phyloP scores from a whole-genome alignment of 352 stramenopile genomes.

The Phytophthora ohioensis region DNA sequence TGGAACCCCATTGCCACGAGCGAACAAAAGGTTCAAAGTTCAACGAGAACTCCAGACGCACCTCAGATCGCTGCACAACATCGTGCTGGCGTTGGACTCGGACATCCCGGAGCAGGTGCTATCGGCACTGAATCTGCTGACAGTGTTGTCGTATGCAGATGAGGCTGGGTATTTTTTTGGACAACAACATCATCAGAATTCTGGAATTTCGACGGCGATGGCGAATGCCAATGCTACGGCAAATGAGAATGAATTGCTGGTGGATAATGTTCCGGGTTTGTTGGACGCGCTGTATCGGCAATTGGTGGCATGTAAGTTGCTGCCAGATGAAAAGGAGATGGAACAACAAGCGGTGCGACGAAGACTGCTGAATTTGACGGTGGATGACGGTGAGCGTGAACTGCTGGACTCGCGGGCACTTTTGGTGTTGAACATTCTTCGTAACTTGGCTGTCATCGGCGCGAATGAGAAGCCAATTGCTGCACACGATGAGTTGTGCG shows the following conservation, averaged over 20 bases:
- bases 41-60: constrained; percentile 53
- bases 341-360: constrained; percentile 27
- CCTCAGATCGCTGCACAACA: constrained; percentile 68
- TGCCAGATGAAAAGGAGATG: constrained; percentile 45
- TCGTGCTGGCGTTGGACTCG: constrained; percentile 81
- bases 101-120: constrained; percentile 61
- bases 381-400: constrained; percentile 57
- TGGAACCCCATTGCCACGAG: constrained; percentile 66
- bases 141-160: constrained; percentile 71
- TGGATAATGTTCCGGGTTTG: constrained; percentile 75
- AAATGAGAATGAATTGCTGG: constrained; percentile 64
- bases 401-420: constrained; percentile 62
- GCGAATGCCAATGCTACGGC: constrained; percentile 40
- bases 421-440: constrained; percentile 80
- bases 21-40: constrained; percentile 74
- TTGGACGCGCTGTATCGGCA: constrained; percentile 82
- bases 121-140: constrained; percentile 74
- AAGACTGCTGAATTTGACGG: constrained; percentile 56
- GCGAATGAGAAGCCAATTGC: constrained; percentile 77
- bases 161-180: constrained; percentile 1
- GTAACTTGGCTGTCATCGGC: constrained; percentile 77
- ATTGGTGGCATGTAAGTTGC: constrained; percentile 57
- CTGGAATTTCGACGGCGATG: background rate
- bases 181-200: constrained; percentile 42
- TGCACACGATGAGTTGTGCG: constrained; percentile 68